Evolutionary conservation across 2,329 filamentous ascomycete species (phyloP).

Genomic region (Colletotrichum gloeosporioides): DNA sequence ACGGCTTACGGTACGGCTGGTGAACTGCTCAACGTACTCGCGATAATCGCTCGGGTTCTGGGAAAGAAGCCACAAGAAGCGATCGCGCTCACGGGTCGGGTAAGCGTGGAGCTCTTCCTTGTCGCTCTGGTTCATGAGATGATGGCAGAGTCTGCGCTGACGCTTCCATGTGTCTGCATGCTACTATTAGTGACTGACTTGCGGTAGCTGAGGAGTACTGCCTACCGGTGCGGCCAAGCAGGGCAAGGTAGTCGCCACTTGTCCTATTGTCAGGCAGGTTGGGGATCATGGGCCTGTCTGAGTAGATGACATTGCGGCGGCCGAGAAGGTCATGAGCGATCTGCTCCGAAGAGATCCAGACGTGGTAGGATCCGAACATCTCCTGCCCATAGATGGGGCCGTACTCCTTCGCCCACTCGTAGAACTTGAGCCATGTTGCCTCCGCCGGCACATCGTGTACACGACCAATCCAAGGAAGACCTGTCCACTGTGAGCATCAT

Average conservation of each 20-base stretch:
- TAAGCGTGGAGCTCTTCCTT: constrained; percentile 45
- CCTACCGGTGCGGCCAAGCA: constrained; percentile 47
- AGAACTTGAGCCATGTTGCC: constrained; percentile 51
- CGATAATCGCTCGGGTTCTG: constrained; percentile 45
- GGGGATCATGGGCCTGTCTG: constrained; percentile 51
- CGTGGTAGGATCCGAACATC: constrained; percentile 50
- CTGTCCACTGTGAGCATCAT: constrained; percentile 29
- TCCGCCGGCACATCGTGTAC: constrained; percentile 49
- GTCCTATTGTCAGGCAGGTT: constrained; percentile 53
- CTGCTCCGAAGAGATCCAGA: constrained; percentile 53
- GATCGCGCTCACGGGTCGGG: constrained; percentile 49
- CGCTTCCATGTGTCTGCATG: constrained; percentile 50
- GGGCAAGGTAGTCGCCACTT: constrained; percentile 50
- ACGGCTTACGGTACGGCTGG: constrained; percentile 48
- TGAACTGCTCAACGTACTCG: constrained; percentile 53
- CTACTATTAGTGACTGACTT: not conserved
- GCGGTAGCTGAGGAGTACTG: not conserved
- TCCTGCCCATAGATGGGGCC: constrained; percentile 52
- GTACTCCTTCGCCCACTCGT: constrained; percentile 51
- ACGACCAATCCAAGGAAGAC: constrained; percentile 47
- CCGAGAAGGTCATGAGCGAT: constrained; percentile 51
- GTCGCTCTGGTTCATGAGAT: constrained; percentile 45
- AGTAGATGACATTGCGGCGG: constrained; percentile 46
- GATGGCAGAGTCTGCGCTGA: constrained; percentile 50
- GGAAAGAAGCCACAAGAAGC: constrained; percentile 47